Base-by-base conservation (phyloP, 1,284 basidiomycete species). In the Apiotrichum mycotoxinovorans region DNA sequence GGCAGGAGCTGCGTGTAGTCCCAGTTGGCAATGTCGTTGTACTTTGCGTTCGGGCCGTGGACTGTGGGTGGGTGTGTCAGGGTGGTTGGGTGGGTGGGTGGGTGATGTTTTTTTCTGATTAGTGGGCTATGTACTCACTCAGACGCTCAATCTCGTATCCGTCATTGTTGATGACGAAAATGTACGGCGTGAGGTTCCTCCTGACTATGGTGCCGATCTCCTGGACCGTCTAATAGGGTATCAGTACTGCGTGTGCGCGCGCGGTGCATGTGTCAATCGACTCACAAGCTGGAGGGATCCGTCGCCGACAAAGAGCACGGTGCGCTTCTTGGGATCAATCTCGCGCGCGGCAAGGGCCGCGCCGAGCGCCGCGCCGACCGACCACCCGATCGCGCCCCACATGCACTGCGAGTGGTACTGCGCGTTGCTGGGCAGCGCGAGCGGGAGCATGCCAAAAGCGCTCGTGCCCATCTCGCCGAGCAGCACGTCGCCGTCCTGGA, bases 131-230 rank as follows among this genome's bases (percentile, higher is more conserved):
- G 5, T 86, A 89, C 70, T 90, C 86, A 61, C 92, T 83, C 68
- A 83, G 84, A 22, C 88, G 82, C 79, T 96, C 92, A 61, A 95
- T 92, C 43, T 87, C 86, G 74, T 92, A 93, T 0, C 93, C 93
- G 52, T 85, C 84, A 77, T 96, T 94, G 80, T 93, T 92, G 56
- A 96, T 79, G 17, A 97, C 80, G 52, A 80, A 80, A 45, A 80
- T 62, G 65, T 79, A 78, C 0, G 79, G 79, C 49, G 63, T 71
- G 25, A 79, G 66, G 20, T 73, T 74, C 46, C 72, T 68, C 46
- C 77, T 70, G 49, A 81, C 71, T 78, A 81, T 79, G 1, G 80
- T 81, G 12, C 77, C 76, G 50, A 82, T 75, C 65, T 81, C 80
- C 64, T 81, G 80, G 2, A 73, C 49, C 5, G 73, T 74, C 30